These are phyloP conservation scores for Botrytis paeoniae DNA, from an alignment of 2,329 filamentous ascomycete genomes.

Conservation along the genomic window DNA sequence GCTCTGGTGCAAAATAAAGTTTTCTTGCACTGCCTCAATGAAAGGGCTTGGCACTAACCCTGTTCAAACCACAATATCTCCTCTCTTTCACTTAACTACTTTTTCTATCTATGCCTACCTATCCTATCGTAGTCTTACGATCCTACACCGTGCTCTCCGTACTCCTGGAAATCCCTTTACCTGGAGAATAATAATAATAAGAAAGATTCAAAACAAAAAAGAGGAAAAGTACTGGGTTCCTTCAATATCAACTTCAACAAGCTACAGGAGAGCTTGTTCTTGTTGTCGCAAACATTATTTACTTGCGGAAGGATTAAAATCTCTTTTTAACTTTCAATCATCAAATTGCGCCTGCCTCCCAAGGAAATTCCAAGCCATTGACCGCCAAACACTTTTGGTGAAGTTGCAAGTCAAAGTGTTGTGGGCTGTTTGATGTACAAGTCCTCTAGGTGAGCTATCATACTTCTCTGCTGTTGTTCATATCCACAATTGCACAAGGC, in stretches of 20 bases:
- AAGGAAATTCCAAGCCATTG: neutral
- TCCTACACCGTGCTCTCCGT: neutral
- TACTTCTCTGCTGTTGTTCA: conserved; percentile 1
- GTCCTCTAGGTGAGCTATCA: conserved; percentile 5
- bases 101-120: neutral
- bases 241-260: neutral
- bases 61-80: neutral
- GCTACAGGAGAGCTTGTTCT: neutral
- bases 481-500: neutral
- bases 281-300: neutral
- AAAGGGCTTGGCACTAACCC: conserved; percentile 10
- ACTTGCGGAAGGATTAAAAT: neutral
- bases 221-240: neutral
- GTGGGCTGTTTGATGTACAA: neutral
- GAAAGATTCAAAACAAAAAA: neutral
- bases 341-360: conserved; percentile 1
- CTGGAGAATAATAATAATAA: neutral
- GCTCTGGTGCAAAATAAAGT: conserved; percentile 10
- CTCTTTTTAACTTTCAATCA: neutral
- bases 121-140: neutral
- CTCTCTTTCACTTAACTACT: neutral
- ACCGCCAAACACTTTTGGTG: neutral
- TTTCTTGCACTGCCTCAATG: conserved; percentile 21
- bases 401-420: neutral
- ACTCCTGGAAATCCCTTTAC: neutral